These are phyloP conservation scores for Ceratocystis colombiana DNA, from an alignment of 2,329 filamentous ascomycete genomes.

Conservation along the genomic window DNA sequence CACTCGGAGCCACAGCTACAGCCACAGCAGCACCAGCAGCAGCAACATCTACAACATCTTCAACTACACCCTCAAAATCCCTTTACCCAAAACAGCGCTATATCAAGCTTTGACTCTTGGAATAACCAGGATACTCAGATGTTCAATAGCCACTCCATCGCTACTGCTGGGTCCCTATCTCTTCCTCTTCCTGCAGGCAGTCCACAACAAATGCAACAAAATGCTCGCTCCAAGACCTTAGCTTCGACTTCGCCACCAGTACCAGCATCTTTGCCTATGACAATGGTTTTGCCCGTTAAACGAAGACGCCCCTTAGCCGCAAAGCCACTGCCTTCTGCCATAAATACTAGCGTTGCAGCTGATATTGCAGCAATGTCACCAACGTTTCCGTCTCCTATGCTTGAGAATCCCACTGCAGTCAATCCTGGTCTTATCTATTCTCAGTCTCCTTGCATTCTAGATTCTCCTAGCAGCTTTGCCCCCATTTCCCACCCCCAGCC, in stretches of 20 bases:
- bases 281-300: conserved; percentile 10
- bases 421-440: conserved; percentile 50
- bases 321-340: conserved; percentile 1
- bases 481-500: conserved; percentile 1
- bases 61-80: conserved; percentile 15
- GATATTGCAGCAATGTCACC: conserved; percentile 32
- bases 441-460: conserved; percentile 41
- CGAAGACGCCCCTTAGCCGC: conserved; percentile 22
- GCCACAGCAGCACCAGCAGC: conserved; percentile 26
- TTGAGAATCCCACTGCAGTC: conserved; percentile 35
- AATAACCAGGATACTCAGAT: conserved; percentile 19
- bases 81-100: background rate
- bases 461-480: conserved; percentile 27
- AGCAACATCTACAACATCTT: conserved; percentile 19
- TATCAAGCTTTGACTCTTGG: conserved; percentile 17
- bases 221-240: conserved; percentile 23
- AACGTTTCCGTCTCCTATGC: conserved; percentile 35
- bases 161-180: conserved; percentile 19
- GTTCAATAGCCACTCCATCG: conserved; percentile 23
- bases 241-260: conserved; percentile 22
- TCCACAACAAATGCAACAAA: conserved; percentile 25
- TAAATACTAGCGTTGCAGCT: background rate
- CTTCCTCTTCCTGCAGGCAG: conserved; percentile 22
- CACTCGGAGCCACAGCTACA: conserved; percentile 27
- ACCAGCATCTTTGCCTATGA: conserved; percentile 15